Evolutionary conservation across 2,329 filamentous ascomycete genomes (phyloP).

Genomic region (Diplocarpon mali): DNA sequence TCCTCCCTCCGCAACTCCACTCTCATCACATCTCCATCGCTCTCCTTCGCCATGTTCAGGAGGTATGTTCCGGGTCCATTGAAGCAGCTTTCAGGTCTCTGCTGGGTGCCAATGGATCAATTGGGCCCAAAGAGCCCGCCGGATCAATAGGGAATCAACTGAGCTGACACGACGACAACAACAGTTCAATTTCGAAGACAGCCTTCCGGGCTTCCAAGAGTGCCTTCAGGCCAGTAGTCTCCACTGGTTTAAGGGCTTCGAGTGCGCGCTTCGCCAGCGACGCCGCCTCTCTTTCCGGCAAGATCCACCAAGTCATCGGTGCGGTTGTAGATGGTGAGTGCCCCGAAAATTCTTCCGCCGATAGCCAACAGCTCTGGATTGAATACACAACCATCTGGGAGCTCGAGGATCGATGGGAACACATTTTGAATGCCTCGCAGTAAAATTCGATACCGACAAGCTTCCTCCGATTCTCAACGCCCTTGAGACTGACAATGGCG

Average conservation of each 20-base stretch:
- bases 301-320: conserved; percentile 84
- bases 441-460: conserved; percentile 93
- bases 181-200: conserved; percentile 49
- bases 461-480: conserved; percentile 97
- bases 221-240: conserved; percentile 45
- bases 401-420: conserved; percentile 10
- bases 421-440: conserved; percentile 39
- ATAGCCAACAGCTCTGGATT: conserved; percentile 19
- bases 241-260: conserved; percentile 43
- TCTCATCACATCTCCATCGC: conserved; percentile 46
- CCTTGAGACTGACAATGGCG: conserved; percentile 81
- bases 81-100: conserved; percentile 15
- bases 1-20: conserved; percentile 11
- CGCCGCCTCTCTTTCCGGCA: conserved; percentile 47
- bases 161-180: conserved; percentile 41
- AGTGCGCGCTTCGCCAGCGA: conserved; percentile 41
- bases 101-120: conserved; percentile 12
- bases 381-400: conserved; percentile 8
- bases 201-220: conserved; percentile 48
- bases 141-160: conserved; percentile 29
- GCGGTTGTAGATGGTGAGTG: conserved; percentile 92
- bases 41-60: conserved; percentile 68
- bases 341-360: conserved; percentile 30
- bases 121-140: too few relatives aligned
- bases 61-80: conserved; percentile 45